Percentiles rank a stretch among this genome's conserved stretches.
These are phyloP conservation scores for Laguncularia racemosa DNA, from an alignment of 345 rosid genomes.

Conservation along the genomic window DNA sequence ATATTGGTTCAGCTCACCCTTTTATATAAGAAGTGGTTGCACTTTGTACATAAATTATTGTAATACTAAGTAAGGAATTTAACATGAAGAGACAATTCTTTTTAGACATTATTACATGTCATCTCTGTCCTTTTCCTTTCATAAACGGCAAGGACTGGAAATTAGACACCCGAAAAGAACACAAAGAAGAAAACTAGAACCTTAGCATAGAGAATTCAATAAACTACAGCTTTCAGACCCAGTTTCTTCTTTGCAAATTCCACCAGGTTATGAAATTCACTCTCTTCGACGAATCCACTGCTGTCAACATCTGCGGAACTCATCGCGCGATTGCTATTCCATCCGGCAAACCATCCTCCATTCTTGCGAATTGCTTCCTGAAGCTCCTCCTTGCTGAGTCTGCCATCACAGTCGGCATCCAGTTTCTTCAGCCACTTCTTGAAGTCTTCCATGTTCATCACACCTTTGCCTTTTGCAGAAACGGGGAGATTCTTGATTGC, in stretches of 20 bases:
- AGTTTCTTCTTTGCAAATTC: constrained; percentile 16
- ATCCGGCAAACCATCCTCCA: constrained; percentile 6
- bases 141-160: no score
- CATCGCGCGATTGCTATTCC: constrained; percentile 9
- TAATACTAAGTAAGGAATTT: no score
- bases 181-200: no score
- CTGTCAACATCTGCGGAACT: constrained; percentile 7
- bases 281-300: constrained; percentile 15
- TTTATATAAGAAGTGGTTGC: no score
- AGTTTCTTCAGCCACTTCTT: constrained; percentile 15
- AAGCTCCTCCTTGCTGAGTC: constrained; percentile 24
- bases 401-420: constrained; percentile 16
- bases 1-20: no score
- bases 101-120: no score
- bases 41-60: no score
- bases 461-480: constrained; percentile 1
- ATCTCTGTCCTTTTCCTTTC: no score
- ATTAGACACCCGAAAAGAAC: no score
- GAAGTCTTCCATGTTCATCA: constrained; percentile 20
- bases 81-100: no score
- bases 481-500: constrained; percentile 5
- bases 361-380: constrained; percentile 8
- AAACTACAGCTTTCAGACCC: constrained; percentile 4
- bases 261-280: constrained; percentile 11
- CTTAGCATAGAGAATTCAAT: not conserved